Evolutionary conservation across 345 rosid genomes (phyloP), one percentile per base, ranked within the genome.

Genomic region (Draba incana): DNA sequence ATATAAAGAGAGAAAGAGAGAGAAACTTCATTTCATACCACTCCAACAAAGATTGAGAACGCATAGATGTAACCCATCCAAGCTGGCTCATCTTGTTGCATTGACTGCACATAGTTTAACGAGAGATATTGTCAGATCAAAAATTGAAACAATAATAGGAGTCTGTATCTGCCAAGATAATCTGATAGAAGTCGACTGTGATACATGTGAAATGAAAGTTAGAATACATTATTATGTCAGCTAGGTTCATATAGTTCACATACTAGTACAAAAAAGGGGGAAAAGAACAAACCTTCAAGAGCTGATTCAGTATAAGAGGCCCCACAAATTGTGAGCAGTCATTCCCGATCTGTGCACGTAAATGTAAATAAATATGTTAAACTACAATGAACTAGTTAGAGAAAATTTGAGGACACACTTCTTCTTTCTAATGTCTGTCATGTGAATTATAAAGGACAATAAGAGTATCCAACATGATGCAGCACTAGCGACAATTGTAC

Each of bases 271-370:
- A 24, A 24, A n/a, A 45, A 15, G 2, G 3, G 3, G 27, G 59
- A 64, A 66, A 51, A 35, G 31, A 73, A 77, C 81, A 75, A 53
- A 94, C 99, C 99, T 89, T 82, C 62, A 94, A 79, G 68, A 94
- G 92, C 65, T 78, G 83, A 81, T 89, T 91, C 77, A 94, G 64
- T 57, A 94, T 42, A 25, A 94, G 92, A 10, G 99, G 99, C 66
- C 99, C 99, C 55, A 89, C 92, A 78, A 94, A 94, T 20, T 94
- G 99, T 43, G 99, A 89, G 71, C 83, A 73, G 72, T 94, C 99
- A 76, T 94, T 94, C 72, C 78, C 78, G 4, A 75, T 75, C 78
- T 75, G 75, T 41, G 15, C 30, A 72, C 30, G 20, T 3, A 38
- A 28, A 47, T 4, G 52, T 35, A 48, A 6, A 57, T 1, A 65